Conservation (phyloP, 495 filamentous ascomycete genomes). For the Amphirosellinia nigrospora region DNA sequence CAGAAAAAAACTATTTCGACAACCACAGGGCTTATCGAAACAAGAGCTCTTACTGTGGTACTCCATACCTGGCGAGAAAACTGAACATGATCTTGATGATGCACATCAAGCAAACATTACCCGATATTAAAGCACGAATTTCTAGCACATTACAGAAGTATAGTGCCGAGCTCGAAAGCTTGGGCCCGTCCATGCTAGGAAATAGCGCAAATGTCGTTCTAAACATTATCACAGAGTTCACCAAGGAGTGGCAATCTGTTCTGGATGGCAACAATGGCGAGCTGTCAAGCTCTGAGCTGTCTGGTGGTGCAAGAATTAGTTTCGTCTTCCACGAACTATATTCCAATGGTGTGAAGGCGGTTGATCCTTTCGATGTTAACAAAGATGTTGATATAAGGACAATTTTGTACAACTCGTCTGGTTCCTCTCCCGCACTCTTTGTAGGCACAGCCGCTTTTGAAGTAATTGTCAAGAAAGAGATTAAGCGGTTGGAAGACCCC, state of each 20-base stretch:
- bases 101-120: conserved; percentile 99
- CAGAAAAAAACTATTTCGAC: conserved; percentile 97
- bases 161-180: conserved; percentile 73
- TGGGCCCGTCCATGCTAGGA: conserved; percentile 95
- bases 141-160: conserved; percentile 93
- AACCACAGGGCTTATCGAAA: conserved; percentile 98
- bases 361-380: conserved; percentile 96
- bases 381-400: conserved; percentile 98
- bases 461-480: conserved; percentile 98
- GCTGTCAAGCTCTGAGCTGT: conserved; percentile 90
- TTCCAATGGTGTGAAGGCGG: conserved; percentile 95
- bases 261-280: conserved; percentile 97
- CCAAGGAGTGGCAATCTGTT: conserved; percentile 94
- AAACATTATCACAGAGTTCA: conserved; percentile 98
- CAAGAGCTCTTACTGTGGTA: conserved; percentile 98
- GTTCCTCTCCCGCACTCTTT: conserved; percentile 95
- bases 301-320: conserved; percentile 96
- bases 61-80: conserved; percentile 94
- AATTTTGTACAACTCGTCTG: conserved; percentile 97
- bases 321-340: conserved; percentile 99
- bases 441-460: conserved; percentile 98
- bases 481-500: conserved; percentile 94
- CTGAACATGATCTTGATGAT: conserved; percentile 99
- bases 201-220: conserved; percentile 96
- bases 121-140: conserved; percentile 97